Percentiles rank a stretch among this genome's conserved stretches.
Conservation (phyloP, 345 rosid genomes). For the Gynandropsis gynandra region DNA sequence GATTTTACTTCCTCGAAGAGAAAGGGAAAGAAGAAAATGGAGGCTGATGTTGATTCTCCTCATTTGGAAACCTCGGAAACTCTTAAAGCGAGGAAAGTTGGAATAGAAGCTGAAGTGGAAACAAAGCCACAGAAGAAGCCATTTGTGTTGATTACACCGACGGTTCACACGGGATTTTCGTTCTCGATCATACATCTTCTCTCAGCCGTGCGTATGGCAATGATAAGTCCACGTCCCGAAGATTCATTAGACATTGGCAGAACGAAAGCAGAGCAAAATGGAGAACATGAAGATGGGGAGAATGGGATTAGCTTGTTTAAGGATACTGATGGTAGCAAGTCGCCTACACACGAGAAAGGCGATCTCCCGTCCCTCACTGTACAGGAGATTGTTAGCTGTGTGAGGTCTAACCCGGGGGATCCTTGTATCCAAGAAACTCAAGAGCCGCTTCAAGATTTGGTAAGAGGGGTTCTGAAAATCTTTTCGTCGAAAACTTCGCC, state of each 20-base stretch:
- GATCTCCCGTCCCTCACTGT: constrained; percentile 63
- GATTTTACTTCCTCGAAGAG: constrained; percentile 45
- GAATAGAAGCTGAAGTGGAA: constrained; percentile 56
- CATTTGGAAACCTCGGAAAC: constrained; percentile 51
- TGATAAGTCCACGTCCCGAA: constrained; percentile 58
- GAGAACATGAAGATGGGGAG: constrained; percentile 35
- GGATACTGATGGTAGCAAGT: constrained; percentile 34
- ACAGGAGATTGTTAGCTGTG: constrained; percentile 89
- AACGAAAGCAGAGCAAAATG: constrained; percentile 40
- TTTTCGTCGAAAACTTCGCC: constrained; percentile 89
- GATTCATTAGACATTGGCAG: constrained; percentile 55
- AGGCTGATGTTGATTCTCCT: constrained; percentile 38
- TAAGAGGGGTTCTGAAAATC: constrained; percentile 91
- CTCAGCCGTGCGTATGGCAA: constrained; percentile 85
- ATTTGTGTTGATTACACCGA: constrained; percentile 78
- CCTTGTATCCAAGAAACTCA: constrained; percentile 90
- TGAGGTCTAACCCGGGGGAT: constrained; percentile 87
- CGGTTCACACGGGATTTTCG: constrained; percentile 89
- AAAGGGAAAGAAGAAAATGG: constrained; percentile 63
- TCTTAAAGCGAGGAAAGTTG: constrained; percentile 37
- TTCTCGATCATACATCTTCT: constrained; percentile 96
- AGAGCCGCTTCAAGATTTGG: constrained; percentile 93
- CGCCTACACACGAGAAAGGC: constrained; percentile 33
- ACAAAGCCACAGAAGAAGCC: constrained; percentile 73
- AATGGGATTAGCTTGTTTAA: constrained; percentile 42